Conservation (phyloP, 176 grass and related monocot species). For the Secale cereale region DNA sequence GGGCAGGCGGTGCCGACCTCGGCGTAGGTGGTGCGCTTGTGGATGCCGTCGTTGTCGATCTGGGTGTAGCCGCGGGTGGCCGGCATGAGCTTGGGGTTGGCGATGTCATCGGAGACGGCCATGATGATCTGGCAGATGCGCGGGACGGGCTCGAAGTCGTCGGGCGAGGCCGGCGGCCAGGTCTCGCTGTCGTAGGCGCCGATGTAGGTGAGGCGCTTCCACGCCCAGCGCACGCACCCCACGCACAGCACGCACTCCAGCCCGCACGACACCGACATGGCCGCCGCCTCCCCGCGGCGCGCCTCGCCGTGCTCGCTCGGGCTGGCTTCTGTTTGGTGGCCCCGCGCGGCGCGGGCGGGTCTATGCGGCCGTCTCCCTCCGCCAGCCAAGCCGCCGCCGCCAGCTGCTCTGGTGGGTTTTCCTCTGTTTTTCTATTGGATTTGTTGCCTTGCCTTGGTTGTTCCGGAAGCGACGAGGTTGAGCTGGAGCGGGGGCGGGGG, state of each 20-base stretch:
- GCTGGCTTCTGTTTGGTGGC: background rate
- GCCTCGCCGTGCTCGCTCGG: background rate
- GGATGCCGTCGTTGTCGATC: constrained; percentile 29
- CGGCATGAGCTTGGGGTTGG: constrained; percentile 51
- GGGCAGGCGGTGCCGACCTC: constrained; percentile 57
- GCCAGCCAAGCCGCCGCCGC: background rate
- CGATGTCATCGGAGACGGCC: constrained; percentile 75
- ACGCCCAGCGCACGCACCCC: constrained; percentile 82
- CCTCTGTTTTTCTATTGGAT: background rate
- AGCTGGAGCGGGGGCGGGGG: background rate
- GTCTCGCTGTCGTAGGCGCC: constrained; percentile 99
- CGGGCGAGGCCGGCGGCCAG: constrained; percentile 58
- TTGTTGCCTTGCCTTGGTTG: background rate
- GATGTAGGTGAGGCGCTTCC: constrained; percentile 92
- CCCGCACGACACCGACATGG: constrained; percentile 93
- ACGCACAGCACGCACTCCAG: constrained; percentile 87
- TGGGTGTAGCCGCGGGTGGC: constrained; percentile 38
- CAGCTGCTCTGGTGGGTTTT: background rate
- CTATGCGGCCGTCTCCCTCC: background rate
- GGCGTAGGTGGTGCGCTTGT: constrained; percentile 54
- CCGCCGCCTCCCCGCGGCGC: background rate
- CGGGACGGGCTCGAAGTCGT: constrained; percentile 77
- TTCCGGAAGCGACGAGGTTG: background rate
- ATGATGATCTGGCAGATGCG: constrained; percentile 77
- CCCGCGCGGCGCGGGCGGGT: no score